A percentile compares a stretch with the other conserved stretches of the same genome.
These are phyloP conservation scores for Eleusine coracana DNA, from an alignment of 176 grass and related monocot species.

Conservation along the genomic window DNA sequence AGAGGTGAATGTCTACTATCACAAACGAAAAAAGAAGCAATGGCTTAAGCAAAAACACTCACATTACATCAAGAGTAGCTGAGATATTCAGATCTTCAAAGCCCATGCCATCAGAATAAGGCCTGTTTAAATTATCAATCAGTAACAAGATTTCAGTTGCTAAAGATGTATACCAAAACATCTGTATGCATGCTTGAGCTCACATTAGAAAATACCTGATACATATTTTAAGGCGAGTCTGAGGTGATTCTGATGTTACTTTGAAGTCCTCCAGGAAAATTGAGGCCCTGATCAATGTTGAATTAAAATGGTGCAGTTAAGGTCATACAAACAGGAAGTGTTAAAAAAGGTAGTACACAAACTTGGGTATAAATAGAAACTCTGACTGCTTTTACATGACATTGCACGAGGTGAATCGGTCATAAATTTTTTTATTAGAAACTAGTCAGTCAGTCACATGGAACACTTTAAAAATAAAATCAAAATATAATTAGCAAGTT, in stretches of 20 bases:
- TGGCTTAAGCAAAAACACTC: constrained; percentile 38
- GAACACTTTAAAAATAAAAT: background rate
- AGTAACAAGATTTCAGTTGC: constrained; percentile 7
- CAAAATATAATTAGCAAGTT: background rate
- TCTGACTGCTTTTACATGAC: constrained; percentile 6
- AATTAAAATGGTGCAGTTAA: constrained; percentile 22
- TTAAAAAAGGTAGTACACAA: background rate
- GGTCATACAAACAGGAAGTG: constrained; percentile 2
- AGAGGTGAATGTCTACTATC: constrained; percentile 33
- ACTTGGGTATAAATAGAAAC: background rate
- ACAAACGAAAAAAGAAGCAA: constrained; percentile 29
- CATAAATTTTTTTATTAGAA: constrained; percentile 5
- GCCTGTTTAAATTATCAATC: constrained; percentile 55
- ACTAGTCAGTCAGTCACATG: background rate
- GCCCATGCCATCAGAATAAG: constrained; percentile 76
- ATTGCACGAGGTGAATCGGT: background rate
- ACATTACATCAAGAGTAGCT: constrained; percentile 70
- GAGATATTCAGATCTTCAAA: constrained; percentile 74
- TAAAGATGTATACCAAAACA: constrained; percentile 16
- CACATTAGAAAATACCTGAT: constrained; percentile 63
- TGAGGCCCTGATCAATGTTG: constrained; percentile 53
- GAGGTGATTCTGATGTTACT: constrained; percentile 65
- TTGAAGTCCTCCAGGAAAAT: constrained; percentile 92
- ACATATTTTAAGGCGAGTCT: constrained; percentile 67
- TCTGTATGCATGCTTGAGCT: constrained; percentile 5